phyloP scores from a whole-genome alignment of 495 filamentous ascomycete genomes.

The Neurospora discreta region DNA sequence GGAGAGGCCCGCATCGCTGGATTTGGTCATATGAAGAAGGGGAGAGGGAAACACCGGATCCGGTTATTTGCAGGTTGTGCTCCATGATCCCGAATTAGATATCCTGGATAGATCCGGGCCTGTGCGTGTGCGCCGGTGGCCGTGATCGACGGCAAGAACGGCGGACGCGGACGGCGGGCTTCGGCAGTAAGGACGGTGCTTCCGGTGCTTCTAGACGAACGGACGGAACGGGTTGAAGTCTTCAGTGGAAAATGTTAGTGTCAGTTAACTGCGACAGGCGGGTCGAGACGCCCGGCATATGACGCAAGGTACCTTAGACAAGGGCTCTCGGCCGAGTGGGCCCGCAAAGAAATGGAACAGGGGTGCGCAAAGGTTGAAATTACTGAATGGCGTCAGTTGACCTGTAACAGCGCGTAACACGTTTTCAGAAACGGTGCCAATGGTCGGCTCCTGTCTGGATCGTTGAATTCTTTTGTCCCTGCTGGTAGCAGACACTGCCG shows the following conservation, averaged over 20 bases:
- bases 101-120: conserved; percentile 5
- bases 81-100: neutral
- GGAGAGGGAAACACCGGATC: neutral
- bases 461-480: neutral
- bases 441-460: neutral
- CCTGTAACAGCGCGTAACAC: neutral
- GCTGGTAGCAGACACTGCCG: neutral
- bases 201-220: neutral
- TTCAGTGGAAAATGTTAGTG: neutral
- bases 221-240: neutral
- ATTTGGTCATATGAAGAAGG: conserved; percentile 28
- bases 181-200: neutral
- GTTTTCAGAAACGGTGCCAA: neutral
- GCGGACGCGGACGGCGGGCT: neutral
- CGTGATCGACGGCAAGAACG: neutral
- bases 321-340: neutral
- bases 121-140: neutral
- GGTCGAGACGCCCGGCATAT: neutral
- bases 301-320: neutral
- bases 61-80: neutral
- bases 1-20: conserved; percentile 43
- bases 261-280: neutral
- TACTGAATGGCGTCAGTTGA: neutral
- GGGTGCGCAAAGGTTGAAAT: neutral
- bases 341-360: neutral